Conservation (phyloP, 305 asterid genomes). For the Solanum hybrid region DNA sequence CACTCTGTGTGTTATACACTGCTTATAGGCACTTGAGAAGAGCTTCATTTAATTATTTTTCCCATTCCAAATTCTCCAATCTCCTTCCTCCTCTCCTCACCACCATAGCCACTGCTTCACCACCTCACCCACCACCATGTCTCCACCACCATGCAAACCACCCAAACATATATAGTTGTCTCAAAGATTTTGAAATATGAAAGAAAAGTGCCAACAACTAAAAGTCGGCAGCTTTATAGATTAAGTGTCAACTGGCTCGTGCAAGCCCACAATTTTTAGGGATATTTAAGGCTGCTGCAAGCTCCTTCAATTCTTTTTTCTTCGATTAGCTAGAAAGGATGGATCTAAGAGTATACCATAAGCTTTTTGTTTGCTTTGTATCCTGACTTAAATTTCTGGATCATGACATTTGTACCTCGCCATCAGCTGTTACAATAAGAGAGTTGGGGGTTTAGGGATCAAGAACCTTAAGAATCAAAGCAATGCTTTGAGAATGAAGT, state of each 20-base stretch:
- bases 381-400: background rate
- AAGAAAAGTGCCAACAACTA: background rate
- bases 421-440: background rate
- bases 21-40: background rate
- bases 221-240: slow-evolving; percentile 1
- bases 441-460: too few species aligned
- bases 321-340: background rate
- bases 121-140: background rate
- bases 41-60: background rate
- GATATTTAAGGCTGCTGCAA: slow-evolving; percentile 2
- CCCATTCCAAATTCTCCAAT: background rate
- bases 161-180: background rate
- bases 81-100: background rate
- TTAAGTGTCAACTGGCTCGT: background rate
- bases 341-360: background rate
- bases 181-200: background rate
- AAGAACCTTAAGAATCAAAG: too few species aligned
- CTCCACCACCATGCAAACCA: background rate
- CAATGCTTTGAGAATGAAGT: too few species aligned
- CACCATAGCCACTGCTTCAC: background rate
- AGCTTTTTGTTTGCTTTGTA: background rate
- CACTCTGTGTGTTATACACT: background rate
- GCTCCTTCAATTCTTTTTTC: background rate
- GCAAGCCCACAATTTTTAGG: background rate
- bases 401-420: background rate